Conservation (phyloP, 1,139 yeast genomes). For the Geotrichum europaeum region DNA sequence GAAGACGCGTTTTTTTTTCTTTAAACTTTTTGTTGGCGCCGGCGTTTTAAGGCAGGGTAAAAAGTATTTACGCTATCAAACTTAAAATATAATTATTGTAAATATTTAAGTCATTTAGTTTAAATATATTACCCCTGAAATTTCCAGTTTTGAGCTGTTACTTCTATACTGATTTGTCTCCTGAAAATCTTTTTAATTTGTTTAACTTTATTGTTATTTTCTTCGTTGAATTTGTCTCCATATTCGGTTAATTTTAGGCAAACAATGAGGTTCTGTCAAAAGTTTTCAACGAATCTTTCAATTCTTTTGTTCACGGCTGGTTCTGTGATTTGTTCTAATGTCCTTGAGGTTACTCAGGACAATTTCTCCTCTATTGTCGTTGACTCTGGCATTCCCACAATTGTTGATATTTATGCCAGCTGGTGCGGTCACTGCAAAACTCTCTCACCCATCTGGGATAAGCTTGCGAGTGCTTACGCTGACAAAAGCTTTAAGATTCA, state of each 20-base stretch:
- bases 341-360: constrained; percentile 41
- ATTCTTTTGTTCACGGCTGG: constrained; percentile 8
- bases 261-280: background rate
- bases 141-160: background rate
- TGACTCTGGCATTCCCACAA: constrained; percentile 53
- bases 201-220: background rate
- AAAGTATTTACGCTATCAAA: background rate
- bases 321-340: constrained; percentile 26
- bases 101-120: background rate
- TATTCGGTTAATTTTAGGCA: background rate
- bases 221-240: background rate
- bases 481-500: constrained; percentile 41
- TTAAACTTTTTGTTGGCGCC: background rate
- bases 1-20: background rate
- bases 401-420: constrained; percentile 70
- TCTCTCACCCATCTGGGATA: constrained; percentile 59
- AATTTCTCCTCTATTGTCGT: constrained; percentile 52
- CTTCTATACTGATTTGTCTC: background rate
- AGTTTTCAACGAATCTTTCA: background rate
- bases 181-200: background rate
- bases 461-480: constrained; percentile 48
- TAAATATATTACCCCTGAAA: background rate
- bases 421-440: constrained; percentile 81
- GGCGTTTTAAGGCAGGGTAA: background rate
- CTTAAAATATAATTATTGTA: background rate